These are phyloP conservation scores for Scleromitrula shiraiana DNA, from an alignment of 2,329 filamentous ascomycete species.

Conservation along the genomic window DNA sequence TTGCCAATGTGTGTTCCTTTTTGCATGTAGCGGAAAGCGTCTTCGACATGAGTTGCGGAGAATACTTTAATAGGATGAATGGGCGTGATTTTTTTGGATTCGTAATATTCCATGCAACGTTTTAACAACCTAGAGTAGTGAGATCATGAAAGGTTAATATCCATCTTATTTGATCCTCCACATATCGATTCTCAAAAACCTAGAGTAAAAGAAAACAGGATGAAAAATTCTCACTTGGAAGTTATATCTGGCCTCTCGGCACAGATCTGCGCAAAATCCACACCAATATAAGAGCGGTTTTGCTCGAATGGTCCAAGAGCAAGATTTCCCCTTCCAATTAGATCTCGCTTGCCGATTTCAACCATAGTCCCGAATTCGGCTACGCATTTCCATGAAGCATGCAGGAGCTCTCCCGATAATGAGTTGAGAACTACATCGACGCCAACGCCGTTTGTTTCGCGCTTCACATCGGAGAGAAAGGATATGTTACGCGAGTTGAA, in stretches of 20 bases:
- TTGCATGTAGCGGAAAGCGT: constrained; percentile 29
- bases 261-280: constrained; percentile 17
- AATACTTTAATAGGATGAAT: constrained; percentile 13
- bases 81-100: too few relatives aligned
- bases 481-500: neutral
- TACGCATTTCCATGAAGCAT: constrained; percentile 28
- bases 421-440: constrained; percentile 30
- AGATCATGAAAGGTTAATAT: too few relatives aligned
- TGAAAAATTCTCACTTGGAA: too few relatives aligned
- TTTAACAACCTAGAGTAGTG: too few relatives aligned
- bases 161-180: constrained; percentile 1
- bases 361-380: constrained; percentile 28
- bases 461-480: neutral
- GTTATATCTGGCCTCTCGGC: too few relatives aligned
- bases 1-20: constrained; percentile 37
- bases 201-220: too few relatives aligned
- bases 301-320: constrained; percentile 17
- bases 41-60: constrained; percentile 24
- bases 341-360: constrained; percentile 18
- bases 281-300: constrained; percentile 17
- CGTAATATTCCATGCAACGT: too few relatives aligned
- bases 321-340: constrained; percentile 12
- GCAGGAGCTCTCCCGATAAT: constrained; percentile 21
- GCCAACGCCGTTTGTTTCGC: neutral
- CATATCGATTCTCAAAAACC: neutral